phyloP scores from a whole-genome alignment of 2,329 filamentous ascomycete species.

The Phyllosticta citribraziliensis region DNA sequence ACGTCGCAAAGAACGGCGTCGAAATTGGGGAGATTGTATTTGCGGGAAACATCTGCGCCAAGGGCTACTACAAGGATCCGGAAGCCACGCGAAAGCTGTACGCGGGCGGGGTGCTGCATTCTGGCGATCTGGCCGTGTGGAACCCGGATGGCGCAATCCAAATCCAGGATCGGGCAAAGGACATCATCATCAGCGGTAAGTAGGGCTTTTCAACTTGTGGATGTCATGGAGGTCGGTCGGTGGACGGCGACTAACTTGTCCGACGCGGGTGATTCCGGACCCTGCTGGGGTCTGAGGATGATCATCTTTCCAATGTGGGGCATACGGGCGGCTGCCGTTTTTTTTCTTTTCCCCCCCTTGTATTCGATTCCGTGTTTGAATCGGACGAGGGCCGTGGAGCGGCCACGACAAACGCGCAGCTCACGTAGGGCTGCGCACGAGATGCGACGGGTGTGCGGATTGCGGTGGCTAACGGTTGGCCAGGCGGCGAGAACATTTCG shows the following conservation, averaged over 20 bases:
- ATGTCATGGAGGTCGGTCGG: not conserved
- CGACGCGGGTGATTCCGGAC: not conserved
- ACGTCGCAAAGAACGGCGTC: constrained; percentile 59
- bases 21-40: constrained; percentile 83
- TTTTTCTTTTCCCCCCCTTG: not conserved
- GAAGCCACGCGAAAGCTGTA: constrained; percentile 82
- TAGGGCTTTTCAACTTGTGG: constrained; percentile 7
- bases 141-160: constrained; percentile 84
- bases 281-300: not conserved
- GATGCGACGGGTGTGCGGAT: not conserved
- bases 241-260: not conserved
- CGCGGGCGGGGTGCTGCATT: constrained; percentile 75
- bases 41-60: constrained; percentile 80
- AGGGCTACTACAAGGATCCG: constrained; percentile 83
- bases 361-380: too few relatives aligned
- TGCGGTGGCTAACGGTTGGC: not conserved
- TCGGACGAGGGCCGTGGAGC: not conserved
- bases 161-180: constrained; percentile 88
- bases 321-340: not conserved
- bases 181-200: constrained; percentile 91
- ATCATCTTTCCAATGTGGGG: not conserved
- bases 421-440: not conserved
- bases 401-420: not conserved
- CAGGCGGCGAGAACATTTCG: constrained; percentile 93
- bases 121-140: constrained; percentile 87